Evolutionary conservation across 441 rosid genomes (phyloP), one percentile per base, ranked within the genome.

Genomic region (Francoa sonchifolia): DNA sequence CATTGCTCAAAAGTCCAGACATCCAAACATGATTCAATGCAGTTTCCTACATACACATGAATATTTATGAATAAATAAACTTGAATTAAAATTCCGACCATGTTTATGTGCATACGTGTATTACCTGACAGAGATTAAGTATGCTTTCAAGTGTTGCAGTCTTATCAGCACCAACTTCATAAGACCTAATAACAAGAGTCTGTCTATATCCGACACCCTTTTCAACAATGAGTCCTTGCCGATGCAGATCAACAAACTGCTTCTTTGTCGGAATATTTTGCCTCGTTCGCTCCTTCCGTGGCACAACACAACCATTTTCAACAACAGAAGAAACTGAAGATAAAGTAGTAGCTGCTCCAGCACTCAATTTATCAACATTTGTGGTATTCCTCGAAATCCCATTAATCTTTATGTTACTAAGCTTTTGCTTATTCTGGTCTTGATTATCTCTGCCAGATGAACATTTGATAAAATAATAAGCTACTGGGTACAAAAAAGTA

Each of bases 21-120:
- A 81, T 68, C 92, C 92, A 81, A 3, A 81, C 86, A 44, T 80
- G 85, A 48, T 80, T 80, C 51, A 80, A 36, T 23, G 92, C 86
- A 0, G 86, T 72, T 65, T 74, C 92, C 86, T 80, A 48, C 56
- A 43, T 16, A 15, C 6, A 16, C 7, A 2, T 26, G 21, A 33
- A 18, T 12, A 12, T 2, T 23, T 21, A 2, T 21, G 2, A 6
- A 21, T 2, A 21, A 21, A 21, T 31, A 11, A 31, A 7, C 1
- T 2, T 31, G 21, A 13, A 9, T 19, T 52, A 9, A 1, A 6
- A n/a, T n/a, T n/a, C n/a, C n/a, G n/a, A n/a, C n/a, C n/a, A n/a
- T n/a, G n/a, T n/a, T n/a, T n/a, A n/a, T n/a, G n/a, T n/a, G n/a
- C n/a, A n/a, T n/a, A n/a, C n/a, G 11, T 16, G 17, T 5, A 28